Evolutionary conservation across 805 yeast genomes (phyloP), one percentile per base, ranked within the genome.

Genomic region (Naumovozyma baii): DNA sequence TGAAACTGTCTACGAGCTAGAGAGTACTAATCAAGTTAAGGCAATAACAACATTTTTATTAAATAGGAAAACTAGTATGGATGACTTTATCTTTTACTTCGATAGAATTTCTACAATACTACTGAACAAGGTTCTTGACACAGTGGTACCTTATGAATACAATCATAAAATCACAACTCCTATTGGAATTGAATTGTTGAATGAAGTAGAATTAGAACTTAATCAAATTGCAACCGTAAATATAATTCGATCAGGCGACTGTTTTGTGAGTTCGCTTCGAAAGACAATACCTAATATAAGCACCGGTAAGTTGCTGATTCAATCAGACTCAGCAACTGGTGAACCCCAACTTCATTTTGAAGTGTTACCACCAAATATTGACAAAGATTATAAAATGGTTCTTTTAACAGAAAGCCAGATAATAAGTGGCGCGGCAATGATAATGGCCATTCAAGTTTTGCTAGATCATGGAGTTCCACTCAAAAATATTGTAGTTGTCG

Each of bases 321-420:
- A 87, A 61, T 80, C 94, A 5, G 95, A 88, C 58, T 69, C 92
- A 0, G 62, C 68, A 17, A 88, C 97, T 0, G 97, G 97, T 7
- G 97, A 90, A 62, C 97, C 98, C 1, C 88, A 82, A 55, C 68
- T 92, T 43, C 96, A 88, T 58, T 76, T 80, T n/a, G 81, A 82
- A 47, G 72, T 76, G 18, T 61, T 90, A 30, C 96, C 96, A 0
- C 48, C 48, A 0, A 51, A 52, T 8, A 50, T 66, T 13, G 42
- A 46, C 1, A 19, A 35, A 1, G 13, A 29, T 14, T 57, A 47
- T 22, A 52, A 51, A 26, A 74, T 72, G 44, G 76, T 85, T 1
- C 61, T 90, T 7, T 61, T 90, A 36, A 74, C 85, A 53, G 96
- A 90, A 55, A 85, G 95, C 0, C 96, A 90, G 57, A 69, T 86